Evolutionary conservation across 2,329 filamentous ascomycete species (phyloP).

Genomic region (Graphilbum sp.): DNA sequence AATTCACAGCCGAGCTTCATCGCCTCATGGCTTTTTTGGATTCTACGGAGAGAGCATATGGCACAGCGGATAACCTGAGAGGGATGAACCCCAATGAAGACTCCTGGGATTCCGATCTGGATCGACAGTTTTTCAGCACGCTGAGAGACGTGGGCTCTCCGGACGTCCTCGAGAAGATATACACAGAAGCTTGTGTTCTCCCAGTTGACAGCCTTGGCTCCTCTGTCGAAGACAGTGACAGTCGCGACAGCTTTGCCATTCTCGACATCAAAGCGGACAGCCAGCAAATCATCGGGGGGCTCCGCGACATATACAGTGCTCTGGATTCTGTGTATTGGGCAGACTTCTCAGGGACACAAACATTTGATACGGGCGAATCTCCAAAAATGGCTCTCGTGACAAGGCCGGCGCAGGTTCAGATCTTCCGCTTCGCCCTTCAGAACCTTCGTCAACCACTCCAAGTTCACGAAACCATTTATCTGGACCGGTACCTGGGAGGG

Average conservation of each 20-base stretch:
- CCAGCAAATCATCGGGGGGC: slow-evolving; percentile 68
- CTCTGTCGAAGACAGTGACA: background rate
- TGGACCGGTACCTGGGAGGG: slow-evolving; percentile 12
- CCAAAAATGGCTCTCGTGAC: slow-evolving; percentile 5
- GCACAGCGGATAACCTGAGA: slow-evolving; percentile 26
- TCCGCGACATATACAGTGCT: slow-evolving; percentile 20
- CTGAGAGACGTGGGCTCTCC: slow-evolving; percentile 13
- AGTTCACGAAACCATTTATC: slow-evolving; percentile 11
- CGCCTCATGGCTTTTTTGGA: slow-evolving; percentile 49
- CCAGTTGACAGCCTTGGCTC: background rate
- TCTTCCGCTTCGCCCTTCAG: slow-evolving; percentile 9
- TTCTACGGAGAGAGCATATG: slow-evolving; percentile 41
- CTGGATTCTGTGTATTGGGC: slow-evolving; percentile 18
- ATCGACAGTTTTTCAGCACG: slow-evolving; percentile 27
- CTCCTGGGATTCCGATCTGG: slow-evolving; percentile 15
- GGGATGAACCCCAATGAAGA: background rate
- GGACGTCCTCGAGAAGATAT: background rate
- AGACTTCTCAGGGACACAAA: slow-evolving; percentile 1
- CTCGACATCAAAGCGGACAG: slow-evolving; percentile 38
- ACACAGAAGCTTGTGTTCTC: slow-evolving; percentile 1
- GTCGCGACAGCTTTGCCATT: slow-evolving; percentile 7
- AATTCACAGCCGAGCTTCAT: slow-evolving; percentile 38
- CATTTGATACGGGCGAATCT: background rate
- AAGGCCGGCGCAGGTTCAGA: slow-evolving; percentile 7
- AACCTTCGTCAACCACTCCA: slow-evolving; percentile 7